Conservation (phyloP, 2,329 filamentous ascomycete species). For the Chaetothyriales sp. region DNA sequence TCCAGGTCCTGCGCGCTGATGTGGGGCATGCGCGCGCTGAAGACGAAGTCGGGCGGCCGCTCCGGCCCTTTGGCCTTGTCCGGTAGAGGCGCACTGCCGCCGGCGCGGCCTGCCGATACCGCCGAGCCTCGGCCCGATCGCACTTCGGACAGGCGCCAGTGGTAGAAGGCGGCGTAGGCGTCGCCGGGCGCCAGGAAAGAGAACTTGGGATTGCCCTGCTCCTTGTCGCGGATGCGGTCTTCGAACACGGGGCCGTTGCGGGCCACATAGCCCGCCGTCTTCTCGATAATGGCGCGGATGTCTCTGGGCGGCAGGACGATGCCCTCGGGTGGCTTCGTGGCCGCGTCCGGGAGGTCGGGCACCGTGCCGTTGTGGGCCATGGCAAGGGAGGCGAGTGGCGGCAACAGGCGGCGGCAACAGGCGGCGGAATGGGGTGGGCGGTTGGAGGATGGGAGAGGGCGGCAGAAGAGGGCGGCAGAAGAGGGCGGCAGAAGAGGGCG, state of each 20-base stretch:
- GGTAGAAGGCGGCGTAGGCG: conserved; percentile 75
- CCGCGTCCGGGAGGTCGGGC: conserved; percentile 37
- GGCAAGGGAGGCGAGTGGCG: conserved; percentile 1
- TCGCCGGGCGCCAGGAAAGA: conserved; percentile 71
- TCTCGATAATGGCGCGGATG: conserved; percentile 76
- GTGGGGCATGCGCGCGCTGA: conserved; percentile 92
- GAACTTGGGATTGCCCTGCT: conserved; percentile 75
- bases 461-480: not conserved
- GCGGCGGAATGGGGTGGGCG: conserved; percentile 1
- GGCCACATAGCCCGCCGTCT: conserved; percentile 83
- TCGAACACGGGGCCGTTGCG: conserved; percentile 56
- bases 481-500: no score
- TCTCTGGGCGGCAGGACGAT: conserved; percentile 75
- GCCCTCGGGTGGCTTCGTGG: conserved; percentile 65
- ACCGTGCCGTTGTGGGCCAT: conserved; percentile 28
- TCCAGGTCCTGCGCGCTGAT: conserved; percentile 89
- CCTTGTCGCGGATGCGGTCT: conserved; percentile 73
- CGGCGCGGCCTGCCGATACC: conserved; percentile 60
- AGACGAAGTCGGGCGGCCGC: conserved; percentile 75
- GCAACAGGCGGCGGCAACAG: conserved; percentile 1
- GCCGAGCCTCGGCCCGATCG: conserved; percentile 68
- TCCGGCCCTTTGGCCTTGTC: conserved; percentile 69
- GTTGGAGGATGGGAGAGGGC: not conserved
- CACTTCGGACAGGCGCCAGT: conserved; percentile 81
- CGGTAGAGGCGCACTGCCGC: conserved; percentile 44